Base-by-base conservation (phyloP, 1,284 basidiomycete genomes). In the Kwoniella shivajii region DNA sequence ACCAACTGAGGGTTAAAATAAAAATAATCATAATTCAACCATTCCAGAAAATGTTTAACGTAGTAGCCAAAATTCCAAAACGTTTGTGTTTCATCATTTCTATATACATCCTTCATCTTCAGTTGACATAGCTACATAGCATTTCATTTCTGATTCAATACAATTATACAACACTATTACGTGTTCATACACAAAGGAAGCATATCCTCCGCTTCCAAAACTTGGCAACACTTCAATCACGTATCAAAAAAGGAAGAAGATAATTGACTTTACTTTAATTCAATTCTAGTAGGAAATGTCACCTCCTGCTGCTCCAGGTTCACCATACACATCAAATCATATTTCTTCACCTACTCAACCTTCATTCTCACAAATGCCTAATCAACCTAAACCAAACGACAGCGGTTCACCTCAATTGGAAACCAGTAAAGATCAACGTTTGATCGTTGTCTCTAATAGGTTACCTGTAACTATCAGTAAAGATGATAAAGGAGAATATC, bases 381-480 rank as follows among this genome's bases (percentile, higher is more conserved):
- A 29, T 33, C 38, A 39, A 34, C 38, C 53, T 29, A 54, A 47
- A 31, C 7, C 33, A 10, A n/a, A n/a, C n/a, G n/a, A 30, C 1
- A 11, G 33, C 9, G 29, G n/a, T 7, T 11, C 22, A 4, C 9
- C 43, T 16, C 44, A 36, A 1, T 18, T 13, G 3, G 46, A 24
- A 4, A 39, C 41, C 6, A 48, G 44, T 38, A 68, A 69, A 31
- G 70, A 73, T 63, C 83, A 83, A 57, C 87, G 92, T 63, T 87
- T 98, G 81, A 90, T 98, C 79, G 90, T 98, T 72, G 92, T 98
- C 71, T 92, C 91, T 51, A 98, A 97, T 79, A 87, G 94, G 56
- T 86, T 98, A 60, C 94, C 94, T 26, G 84, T 96, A 60, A 94
- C 92, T 42, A 94, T 95, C 72, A 88, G 81, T 72, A 92, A 91